Base-by-base conservation (phyloP, 352 stramenopile species). In the Phytophthora palmivora region DNA sequence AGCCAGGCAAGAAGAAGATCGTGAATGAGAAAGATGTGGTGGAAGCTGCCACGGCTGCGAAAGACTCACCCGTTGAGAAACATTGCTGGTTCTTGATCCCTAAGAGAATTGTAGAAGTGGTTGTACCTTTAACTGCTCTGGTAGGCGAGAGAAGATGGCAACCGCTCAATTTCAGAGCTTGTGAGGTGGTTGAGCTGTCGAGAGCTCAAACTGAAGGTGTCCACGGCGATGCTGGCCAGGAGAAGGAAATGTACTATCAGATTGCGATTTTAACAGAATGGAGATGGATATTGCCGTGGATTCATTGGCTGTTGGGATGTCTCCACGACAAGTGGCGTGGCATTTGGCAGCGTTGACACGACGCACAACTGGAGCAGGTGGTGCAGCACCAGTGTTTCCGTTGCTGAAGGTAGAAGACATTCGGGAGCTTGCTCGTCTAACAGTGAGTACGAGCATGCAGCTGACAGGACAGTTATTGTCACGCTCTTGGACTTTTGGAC, bases 401-500 rank as follows among this genome's bases (percentile, higher is more conserved):
- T 16, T 57, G 21, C 34, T 46, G 24, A 51, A 8, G n/a, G 32
- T 46, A 22, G 50, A 37, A n/a, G 51, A 63, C 1, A 34, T 59
- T 3, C 45, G 66, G 5, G 62, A 54, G 4, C 56, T 77, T 1
- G 61, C 72, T 42, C 75, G 68, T 11, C 61, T 87, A 33, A 56
- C 47, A 3, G 55, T 70, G 4, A 36, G 70, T 4, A 43, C 48
- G 28, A 84, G 70, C 36, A 41, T 84, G 32, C 45, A 74, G 6
- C 36, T 63, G 24, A 37, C 77, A 6, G 47, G 61, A 11, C 41
- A 49, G 38, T 44, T 83, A 7, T 28, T 87, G n/a, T 24, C 58
- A 4, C 33, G 48, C 8, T 58, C 59, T n/a, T 79, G 67, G 75
- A 58, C n/a, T 8, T 84, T 85, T 34, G 78, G 70, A 1, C 51